Base-by-base conservation (phyloP, 2,329 filamentous ascomycete genomes). In the Botrytis cinerea region DNA sequence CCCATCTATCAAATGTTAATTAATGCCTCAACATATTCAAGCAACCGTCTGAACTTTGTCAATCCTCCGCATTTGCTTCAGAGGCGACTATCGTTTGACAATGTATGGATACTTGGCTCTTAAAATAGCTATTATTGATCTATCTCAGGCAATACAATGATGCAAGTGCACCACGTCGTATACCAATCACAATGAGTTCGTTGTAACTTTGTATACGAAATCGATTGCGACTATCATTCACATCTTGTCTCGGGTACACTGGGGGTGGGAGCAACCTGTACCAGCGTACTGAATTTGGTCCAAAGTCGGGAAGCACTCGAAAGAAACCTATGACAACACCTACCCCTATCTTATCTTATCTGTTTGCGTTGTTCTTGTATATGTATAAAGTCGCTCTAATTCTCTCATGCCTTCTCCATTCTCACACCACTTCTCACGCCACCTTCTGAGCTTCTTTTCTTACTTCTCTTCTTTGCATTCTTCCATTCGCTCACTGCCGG, bases 401-500 rank as follows among this genome's bases (percentile, higher is more conserved):
- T 35, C 40, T 60, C 68, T 70, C 68, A 69, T 59, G 40, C 35
- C 22, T 70, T 61, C 40, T 60, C 54, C 54, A 61, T 70, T 46
- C 40, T 70, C 54, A 61, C 35, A 70, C 20, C n/a, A 61, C n/a
- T 69, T 61, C 51, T 70, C 51, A 48, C 28, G 32, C 28, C n/a
- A 60, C 25, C 22, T 59, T 60, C n/a, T 70, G 20, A 43, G 22
- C 28, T 45, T 70, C 4, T 8, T 18, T 45, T 69, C 54, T 48
- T 48, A 32, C 40, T 18, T 63, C 10, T 40, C 3, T 45, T 32
- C 12, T 54, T 4, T 62, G 16, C 12, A 43, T 25, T 43, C 32
- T 61, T 70, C 28, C 28, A 54, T 60, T 70, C 54, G 38, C 28
- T 70, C 40, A 70, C 68, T 70, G 68, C 68, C 20, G 68, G 68